Conservation (phyloP, 202 grass and related monocot species). For the Hordeum pubiflorum region DNA sequence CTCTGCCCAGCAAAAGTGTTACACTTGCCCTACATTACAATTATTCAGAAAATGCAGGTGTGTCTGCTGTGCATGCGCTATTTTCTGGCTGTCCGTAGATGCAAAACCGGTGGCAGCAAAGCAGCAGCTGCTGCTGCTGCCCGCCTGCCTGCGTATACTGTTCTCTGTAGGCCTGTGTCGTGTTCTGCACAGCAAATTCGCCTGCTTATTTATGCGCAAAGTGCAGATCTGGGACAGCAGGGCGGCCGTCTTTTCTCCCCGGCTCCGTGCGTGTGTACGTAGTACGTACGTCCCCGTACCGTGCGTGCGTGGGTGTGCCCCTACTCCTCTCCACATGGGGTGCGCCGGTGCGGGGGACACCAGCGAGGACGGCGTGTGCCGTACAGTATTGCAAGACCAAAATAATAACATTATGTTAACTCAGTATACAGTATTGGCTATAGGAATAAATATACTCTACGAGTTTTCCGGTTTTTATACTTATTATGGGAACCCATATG, state of each 20-base stretch:
- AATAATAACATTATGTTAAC: too few species aligned
- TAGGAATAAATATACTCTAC: background rate
- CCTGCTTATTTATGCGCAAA: background rate
- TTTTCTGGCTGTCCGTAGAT: too few species aligned
- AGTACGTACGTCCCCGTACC: background rate
- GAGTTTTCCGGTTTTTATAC: too few species aligned
- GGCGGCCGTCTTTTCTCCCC: background rate
- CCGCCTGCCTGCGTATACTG: too few species aligned
- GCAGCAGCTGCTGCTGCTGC: background rate
- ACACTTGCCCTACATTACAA: too few species aligned
- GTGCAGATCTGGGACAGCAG: background rate
- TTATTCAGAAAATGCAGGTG: too few species aligned
- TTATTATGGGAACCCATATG: too few species aligned
- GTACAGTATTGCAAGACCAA: too few species aligned
- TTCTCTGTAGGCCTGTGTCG: too few species aligned
- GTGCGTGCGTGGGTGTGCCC: slow-evolving; percentile 11
- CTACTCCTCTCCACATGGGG: background rate
- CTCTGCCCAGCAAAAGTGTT: too few species aligned
- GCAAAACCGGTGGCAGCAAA: background rate
- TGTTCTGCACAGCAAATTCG: background rate
- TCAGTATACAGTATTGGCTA: background rate
- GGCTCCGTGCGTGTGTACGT: background rate
- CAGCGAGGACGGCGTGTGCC: background rate
- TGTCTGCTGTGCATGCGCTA: too few species aligned
- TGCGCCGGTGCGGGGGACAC: background rate